phyloP scores from a whole-genome alignment of 306 rosid genomes.

The Castanopsis chinensis region DNA sequence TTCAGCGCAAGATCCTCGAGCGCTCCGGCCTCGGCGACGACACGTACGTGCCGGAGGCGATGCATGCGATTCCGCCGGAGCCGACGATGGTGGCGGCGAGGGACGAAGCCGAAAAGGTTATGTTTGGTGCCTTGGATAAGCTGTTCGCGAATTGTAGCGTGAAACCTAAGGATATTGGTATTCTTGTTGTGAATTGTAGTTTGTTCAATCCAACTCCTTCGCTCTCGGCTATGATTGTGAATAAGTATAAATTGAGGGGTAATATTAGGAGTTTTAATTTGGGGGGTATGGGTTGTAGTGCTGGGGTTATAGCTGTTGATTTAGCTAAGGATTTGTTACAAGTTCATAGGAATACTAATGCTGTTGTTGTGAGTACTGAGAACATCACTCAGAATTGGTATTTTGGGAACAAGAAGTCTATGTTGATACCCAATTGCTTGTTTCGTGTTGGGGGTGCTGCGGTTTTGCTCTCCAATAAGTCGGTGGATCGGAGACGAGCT shows the following conservation, averaged over 20 bases:
- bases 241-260: slow-evolving; percentile 66
- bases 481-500: slow-evolving; percentile 46
- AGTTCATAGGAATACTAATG: slow-evolving; percentile 65
- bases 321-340: slow-evolving; percentile 66
- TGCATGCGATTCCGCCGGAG: slow-evolving; percentile 58
- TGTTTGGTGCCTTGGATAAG: slow-evolving; percentile 68
- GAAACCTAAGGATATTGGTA: slow-evolving; percentile 61
- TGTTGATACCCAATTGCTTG: slow-evolving; percentile 75
- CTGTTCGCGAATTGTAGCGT: slow-evolving; percentile 44
- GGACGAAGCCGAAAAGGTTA: slow-evolving; percentile 64
- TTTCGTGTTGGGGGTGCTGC: slow-evolving; percentile 68
- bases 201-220: slow-evolving; percentile 72
- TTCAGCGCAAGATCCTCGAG: slow-evolving; percentile 63
- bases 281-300: slow-evolving; percentile 86
- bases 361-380: slow-evolving; percentile 74
- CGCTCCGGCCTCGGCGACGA: slow-evolving; percentile 77
- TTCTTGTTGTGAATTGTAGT: slow-evolving; percentile 70
- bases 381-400: slow-evolving; percentile 78
- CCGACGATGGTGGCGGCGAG: slow-evolving; percentile 65
- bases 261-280: slow-evolving; percentile 67
- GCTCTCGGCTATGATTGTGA: slow-evolving; percentile 70
- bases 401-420: slow-evolving; percentile 71
- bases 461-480: slow-evolving; percentile 53
- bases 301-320: slow-evolving; percentile 75
- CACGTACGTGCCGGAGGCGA: slow-evolving; percentile 67